Base-by-base conservation (phyloP, 805 yeast species). In the Diddensiella transvaalensis region DNA sequence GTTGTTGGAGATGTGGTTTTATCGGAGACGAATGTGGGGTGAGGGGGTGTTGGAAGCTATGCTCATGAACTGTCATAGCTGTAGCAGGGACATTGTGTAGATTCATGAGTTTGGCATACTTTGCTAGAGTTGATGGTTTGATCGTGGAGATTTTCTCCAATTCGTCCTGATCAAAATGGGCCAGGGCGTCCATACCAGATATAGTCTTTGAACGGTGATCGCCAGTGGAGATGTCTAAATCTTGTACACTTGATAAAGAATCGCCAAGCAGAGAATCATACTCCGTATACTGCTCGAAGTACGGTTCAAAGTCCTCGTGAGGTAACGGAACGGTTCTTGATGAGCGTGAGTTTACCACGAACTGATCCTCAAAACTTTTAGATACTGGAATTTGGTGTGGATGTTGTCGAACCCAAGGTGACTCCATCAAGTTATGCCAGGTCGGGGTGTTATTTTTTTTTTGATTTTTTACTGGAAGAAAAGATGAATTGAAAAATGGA, bases 191-290 rank as follows among this genome's bases (percentile, higher is more conserved):
- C 43, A 40, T 11, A 33, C 26, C 18, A 18, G 29, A 19, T 11
- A 41, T 17, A 11, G 29, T 37, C 8, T 33, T 19, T n/a, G 13
- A 23, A 11, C 10, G 26, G 11, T 19, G 18, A 26, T 40, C 32
- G 13, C 32, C 32, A 13, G 21, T 35, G n/a, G 87, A 83, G 40
- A 84, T 83, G 56, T 78, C 86, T 50, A 84, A 70, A 47, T 82
- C 88, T 60, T 78, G 82, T 22, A 80, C 63, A 0, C 76, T 74
- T 11, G 73, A 67, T 35, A 83, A 64, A 2, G 85, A 75, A 53
- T 79, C 81, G 36, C 78, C 77, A 49, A 84, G 69, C 30, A 79
- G 68, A 24, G 80, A 77, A 45, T 75, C 73, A 60, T 74, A 75
- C 23, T 57, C 55, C 19, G 61, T 50, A 55, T 73, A 75, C 42